Percentiles rank a stretch among this genome's conserved stretches.
Conservation (phyloP, 768 basidiomycete genomes). For the Lactarius evosmus region DNA sequence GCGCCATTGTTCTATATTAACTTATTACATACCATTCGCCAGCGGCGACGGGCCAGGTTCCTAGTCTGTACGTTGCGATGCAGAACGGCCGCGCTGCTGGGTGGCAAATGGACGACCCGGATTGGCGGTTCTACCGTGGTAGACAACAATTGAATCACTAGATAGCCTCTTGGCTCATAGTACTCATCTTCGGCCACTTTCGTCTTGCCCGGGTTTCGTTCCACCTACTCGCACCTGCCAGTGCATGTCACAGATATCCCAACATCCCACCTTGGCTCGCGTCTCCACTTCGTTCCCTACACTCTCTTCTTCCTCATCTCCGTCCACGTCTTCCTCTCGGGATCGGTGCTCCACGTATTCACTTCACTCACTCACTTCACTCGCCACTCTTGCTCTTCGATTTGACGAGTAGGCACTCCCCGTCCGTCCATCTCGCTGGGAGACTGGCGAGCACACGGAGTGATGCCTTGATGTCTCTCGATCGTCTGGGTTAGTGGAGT, state of each 20-base stretch:
- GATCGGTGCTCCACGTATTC: constrained; percentile 57
- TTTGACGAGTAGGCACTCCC: constrained; percentile 87
- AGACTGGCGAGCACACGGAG: constrained; percentile 88
- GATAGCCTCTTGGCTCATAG: neutral
- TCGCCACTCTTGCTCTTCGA: constrained; percentile 82
- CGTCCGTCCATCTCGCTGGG: constrained; percentile 87
- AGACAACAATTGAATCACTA: neutral
- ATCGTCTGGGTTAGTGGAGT: constrained; percentile 35
- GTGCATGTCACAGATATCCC: neutral
- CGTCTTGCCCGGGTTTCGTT: no score
- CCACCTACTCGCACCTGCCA: neutral
- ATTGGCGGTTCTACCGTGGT: neutral
- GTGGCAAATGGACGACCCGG: neutral
- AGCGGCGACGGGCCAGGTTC: neutral
- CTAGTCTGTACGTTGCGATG: neutral
- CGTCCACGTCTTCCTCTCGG: no score
- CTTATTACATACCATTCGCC: no score
- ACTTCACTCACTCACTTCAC: constrained; percentile 94
- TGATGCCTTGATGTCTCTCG: constrained; percentile 91
- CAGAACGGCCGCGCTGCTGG: neutral
- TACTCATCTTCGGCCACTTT: no score
- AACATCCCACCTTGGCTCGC: neutral
- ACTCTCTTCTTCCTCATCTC: no score
- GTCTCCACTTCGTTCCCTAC: neutral
- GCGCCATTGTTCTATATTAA: no score